These are phyloP conservation scores for Talaromyces sp. DNA, from an alignment of 2,329 filamentous ascomycete genomes.

Conservation along the genomic window DNA sequence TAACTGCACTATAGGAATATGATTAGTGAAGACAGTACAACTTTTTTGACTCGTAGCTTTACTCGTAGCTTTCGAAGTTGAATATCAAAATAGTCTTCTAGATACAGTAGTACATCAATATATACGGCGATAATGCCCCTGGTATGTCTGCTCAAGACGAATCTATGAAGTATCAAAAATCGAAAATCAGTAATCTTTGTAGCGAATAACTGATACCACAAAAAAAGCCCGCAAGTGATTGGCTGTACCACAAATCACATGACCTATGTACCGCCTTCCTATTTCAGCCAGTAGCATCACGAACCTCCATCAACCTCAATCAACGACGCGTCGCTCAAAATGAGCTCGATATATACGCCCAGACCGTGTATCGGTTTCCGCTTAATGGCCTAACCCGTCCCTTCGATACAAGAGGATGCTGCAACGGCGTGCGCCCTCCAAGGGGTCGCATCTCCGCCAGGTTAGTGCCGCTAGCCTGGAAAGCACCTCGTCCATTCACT, in stretches of 20 bases:
- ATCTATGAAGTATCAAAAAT: too few species aligned
- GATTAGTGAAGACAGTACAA: too few species aligned
- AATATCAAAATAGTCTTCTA: too few species aligned
- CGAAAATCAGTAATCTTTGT: too few species aligned
- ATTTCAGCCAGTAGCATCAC: background rate
- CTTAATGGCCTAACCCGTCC: background rate
- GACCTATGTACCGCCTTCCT: background rate
- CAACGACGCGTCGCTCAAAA: background rate
- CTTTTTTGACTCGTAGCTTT: too few species aligned
- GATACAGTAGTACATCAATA: too few species aligned
- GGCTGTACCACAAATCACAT: background rate
- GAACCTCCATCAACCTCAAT: background rate
- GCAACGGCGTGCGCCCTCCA: constrained; percentile 30
- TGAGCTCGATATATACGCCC: background rate
- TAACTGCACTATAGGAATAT: too few species aligned
- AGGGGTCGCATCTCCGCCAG: constrained; percentile 36
- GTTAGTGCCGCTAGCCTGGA: constrained; percentile 37
- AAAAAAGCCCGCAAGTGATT: background rate
- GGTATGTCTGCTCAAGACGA: too few species aligned
- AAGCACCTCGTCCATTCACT: constrained; percentile 26
- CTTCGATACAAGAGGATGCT: constrained; percentile 26
- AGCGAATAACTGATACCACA: too few species aligned
- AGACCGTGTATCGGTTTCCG: background rate
- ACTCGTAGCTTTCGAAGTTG: too few species aligned
- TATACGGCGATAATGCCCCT: too few species aligned